Evolutionary conservation across 2,329 filamentous ascomycete species (phyloP).

Genomic region (Colletotrichum abscissum): DNA sequence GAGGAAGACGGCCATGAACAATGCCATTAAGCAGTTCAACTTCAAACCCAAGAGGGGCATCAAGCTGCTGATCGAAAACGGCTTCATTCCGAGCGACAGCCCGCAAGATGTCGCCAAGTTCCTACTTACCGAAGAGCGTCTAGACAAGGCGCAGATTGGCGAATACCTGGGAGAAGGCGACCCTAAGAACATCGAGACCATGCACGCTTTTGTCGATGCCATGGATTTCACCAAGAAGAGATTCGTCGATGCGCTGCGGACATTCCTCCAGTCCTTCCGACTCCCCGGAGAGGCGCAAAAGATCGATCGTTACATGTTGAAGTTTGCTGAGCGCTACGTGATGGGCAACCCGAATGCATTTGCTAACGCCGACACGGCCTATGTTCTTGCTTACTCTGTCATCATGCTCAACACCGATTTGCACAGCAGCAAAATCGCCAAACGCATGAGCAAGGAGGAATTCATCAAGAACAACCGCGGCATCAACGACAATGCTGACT

Average conservation of each 20-base stretch:
- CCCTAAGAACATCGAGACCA: conserved; percentile 82
- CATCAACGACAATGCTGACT: conserved; percentile 95
- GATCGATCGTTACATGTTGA: conserved; percentile 99
- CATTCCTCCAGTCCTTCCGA: conserved; percentile 94
- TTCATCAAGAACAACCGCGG: conserved; percentile 99
- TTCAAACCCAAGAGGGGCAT: conserved; percentile 97
- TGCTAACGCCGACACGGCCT: conserved; percentile 97
- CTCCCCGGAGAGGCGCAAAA: conserved; percentile 97
- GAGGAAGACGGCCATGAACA: conserved; percentile 89
- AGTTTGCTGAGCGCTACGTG: conserved; percentile 96
- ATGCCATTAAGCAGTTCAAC: conserved; percentile 93
- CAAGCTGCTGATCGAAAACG: conserved; percentile 83
- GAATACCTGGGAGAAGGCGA: conserved; percentile 97
- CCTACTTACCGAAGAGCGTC: conserved; percentile 80
- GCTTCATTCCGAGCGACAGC: conserved; percentile 84
- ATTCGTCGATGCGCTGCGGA: conserved; percentile 91
- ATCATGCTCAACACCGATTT: conserved; percentile 97
- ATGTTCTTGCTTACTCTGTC: conserved; percentile 95
- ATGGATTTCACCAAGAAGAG: conserved; percentile 95
- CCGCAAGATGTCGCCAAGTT: conserved; percentile 89
- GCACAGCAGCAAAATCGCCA: conserved; percentile 86
- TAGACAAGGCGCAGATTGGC: conserved; percentile 93
- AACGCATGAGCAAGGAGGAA: conserved; percentile 93
- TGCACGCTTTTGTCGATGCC: conserved; percentile 96
- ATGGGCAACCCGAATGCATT: conserved; percentile 96